Base-by-base conservation (phyloP, 2,329 filamentous ascomycete species). In the Cladosporium austrohemisphaericum region DNA sequence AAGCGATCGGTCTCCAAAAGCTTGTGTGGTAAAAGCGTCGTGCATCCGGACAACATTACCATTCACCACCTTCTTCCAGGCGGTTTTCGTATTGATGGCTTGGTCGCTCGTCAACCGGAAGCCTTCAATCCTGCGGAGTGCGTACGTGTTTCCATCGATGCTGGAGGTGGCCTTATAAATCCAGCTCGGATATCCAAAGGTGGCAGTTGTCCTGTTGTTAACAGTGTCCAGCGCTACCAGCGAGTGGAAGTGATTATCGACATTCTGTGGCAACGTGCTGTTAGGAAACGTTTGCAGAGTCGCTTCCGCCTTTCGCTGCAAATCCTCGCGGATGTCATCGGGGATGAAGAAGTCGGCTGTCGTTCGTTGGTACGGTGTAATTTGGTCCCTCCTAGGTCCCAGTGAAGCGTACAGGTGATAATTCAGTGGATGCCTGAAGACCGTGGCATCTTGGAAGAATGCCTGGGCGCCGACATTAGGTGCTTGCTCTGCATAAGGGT, bases 381-480 rank as follows among this genome's bases (percentile, higher is more conserved):
- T 76, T 55, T 89, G 89, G 54, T 92, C 86, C 52, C 83, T 81
- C 64, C 90, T 81, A n/a, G 88, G 84, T 5, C 88, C 89, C 50
- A 91, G 79, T 0, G 91, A 90, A 25, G 89, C 88, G 67, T 98
- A 98, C 10, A 95, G 78, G 67, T 98, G 93, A 66, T 96, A 95
- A 73, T 92, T 87, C 5, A 90, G 79, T 18, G 79, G 78, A 52
- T 76, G 68, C 37, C 80, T 77, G 61, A 80, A 83, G 47, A 75
- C 73, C 50, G 74, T 71, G 54, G 78, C 69, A 49, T 75, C 73
- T 51, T 77, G 73, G 63, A 86, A 95, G 66, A 84, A 95, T 2
- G 81, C 75, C 13, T 81, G 74, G 4, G 78, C 78, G 50, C 76
- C 73, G 22, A 91, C 71, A 16, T 74, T 72, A 16, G 73, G 73